Evolutionary conservation across 805 yeast genomes (phyloP), one percentile per base, ranked within the genome.

Genomic region (Hanseniaspora clermontiae): DNA sequence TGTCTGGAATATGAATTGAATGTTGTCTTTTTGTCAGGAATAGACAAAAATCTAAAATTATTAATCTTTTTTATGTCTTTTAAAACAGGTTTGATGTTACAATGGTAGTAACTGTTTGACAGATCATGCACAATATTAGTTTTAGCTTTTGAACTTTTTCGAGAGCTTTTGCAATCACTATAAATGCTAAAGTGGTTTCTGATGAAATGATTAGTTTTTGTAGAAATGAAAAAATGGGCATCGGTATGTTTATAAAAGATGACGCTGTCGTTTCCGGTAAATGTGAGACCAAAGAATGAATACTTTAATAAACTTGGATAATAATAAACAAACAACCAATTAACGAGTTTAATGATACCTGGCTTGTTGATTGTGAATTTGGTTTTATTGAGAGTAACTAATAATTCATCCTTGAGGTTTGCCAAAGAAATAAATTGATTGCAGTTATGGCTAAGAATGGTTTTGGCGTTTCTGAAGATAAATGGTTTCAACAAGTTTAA

Each of bases 261-360:
- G 0, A 79, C 58, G 4, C 68, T 10, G 64, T 67, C 0, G 11
- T 20, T 34, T 71, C 64, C 0, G 74, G 72, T 10, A 79, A 76
- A 1, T 72, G 82, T 84, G 0, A 93, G 82, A 5, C 83, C 81
- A 63, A 85, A 82, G 70, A 87, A 89, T 62, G 78, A 79, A 0
- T 77, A 66, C 0, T 71, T 66, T 0, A 86, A 61, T 0, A 85
- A 58, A 17, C 70, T 72, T 8, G 76, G 69, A 0, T 86, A 60
- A 51, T 81, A 73, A 0, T 38, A 42, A 0, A 67, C 59, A 43
- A 84, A 77, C 1, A 84, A 50, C 95, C 95, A 90, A n/a, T 46
- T 19, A 34, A 46, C 39, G 11, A 46, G 9, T 12, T 29, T 17
- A 9, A 42, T 2, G 1, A 45, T 5, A 29, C 3, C 11, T 14